Percentiles rank a stretch among this genome's conserved stretches.
phyloP scores from a whole-genome alignment of 148 eudicot genomes.

The Dianthus caryophyllus region DNA sequence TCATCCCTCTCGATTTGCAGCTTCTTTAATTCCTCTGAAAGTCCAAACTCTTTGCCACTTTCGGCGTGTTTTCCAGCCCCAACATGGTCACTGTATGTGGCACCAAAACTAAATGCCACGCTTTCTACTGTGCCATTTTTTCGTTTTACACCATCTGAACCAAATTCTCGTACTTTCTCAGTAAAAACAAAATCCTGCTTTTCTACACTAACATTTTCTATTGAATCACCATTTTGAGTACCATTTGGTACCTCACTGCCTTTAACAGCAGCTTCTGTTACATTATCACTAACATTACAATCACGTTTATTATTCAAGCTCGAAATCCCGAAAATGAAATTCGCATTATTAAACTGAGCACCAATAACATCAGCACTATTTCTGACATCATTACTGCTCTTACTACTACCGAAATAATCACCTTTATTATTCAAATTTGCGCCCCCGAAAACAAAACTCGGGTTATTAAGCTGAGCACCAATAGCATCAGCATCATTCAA shows the following conservation, averaged over 20 bases:
- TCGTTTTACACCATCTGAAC: constrained; percentile 9
- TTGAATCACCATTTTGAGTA: neutral
- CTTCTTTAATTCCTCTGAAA: constrained; percentile 52
- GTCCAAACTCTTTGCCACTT: constrained; percentile 27
- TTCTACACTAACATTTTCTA: constrained; percentile 5
- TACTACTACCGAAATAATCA: constrained; percentile 5
- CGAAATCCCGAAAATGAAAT: constrained; percentile 13
- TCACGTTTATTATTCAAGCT: neutral
- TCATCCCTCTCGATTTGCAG: constrained; percentile 39
- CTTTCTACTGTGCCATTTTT: neutral
- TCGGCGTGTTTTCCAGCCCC: constrained; percentile 3
- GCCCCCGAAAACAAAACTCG: constrained; percentile 28
- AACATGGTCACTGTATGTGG: constrained; percentile 8
- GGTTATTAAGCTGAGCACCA: neutral
- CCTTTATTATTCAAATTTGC: constrained; percentile 15
- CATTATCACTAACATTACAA: constrained; percentile 7
- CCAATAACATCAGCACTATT: neutral
- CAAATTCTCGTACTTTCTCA: constrained; percentile 18
- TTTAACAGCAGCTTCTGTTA: neutral
- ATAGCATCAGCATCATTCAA: constrained; percentile 9
- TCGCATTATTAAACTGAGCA: neutral
- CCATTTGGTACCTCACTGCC: neutral
- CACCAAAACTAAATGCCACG: constrained; percentile 18
- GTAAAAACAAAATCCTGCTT: constrained; percentile 12
- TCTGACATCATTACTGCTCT: neutral